Evolutionary conservation across 2,329 filamentous ascomycete species (phyloP), one percentile per base, ranked within the genome.

Genomic region (Calonectria fujianensis): DNA sequence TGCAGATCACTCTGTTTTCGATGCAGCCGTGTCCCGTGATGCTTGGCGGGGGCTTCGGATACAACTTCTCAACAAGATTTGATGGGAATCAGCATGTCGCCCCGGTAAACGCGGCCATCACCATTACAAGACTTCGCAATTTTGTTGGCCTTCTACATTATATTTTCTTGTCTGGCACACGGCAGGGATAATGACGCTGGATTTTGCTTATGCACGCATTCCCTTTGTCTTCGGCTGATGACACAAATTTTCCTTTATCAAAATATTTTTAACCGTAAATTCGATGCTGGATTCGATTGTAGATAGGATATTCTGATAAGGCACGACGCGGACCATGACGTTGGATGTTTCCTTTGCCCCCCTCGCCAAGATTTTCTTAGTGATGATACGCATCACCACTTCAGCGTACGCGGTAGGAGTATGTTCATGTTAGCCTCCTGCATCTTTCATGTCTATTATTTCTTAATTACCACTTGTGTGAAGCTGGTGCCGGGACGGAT

Each of bases 401-500:
- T 37, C 41, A 2, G 41, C 45, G 20, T 18, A 50, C 63, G 51
- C 29, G 11, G 29, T 51, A 11, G 63, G 41, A 14, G 41, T 31
- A 66, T 35, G 16, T 66, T 27, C 63, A 66, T 66, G 29, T 66
- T 45, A 51, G 13, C 11, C 41, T 51, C 41, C 11, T 20, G 63
- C 27, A 66, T 29, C 18, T 37, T 37, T 10, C 3, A 41, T 11
- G 16, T 37, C 8, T 29, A 51, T 20, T 51, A 27, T 11, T 66
- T 31, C n/a, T 37, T 35, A 8, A 51, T 29, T 11, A 66, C 29
- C 10, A 20, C 63, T 24, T 20, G 41, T n/a, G 63, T 51, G 41
- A 66, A 66, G 3, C 29, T 66, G 18, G 45, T 66, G 29, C 45
- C 27, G 29, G 63, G 41, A 24, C 45, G 27, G 5, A 66, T 64